A percentile compares a stretch with the other conserved stretches of the same genome.
These are phyloP conservation scores for Podila clonocystis DNA, from an alignment of 192 early-diverging fungal genomes.

Conservation along the genomic window DNA sequence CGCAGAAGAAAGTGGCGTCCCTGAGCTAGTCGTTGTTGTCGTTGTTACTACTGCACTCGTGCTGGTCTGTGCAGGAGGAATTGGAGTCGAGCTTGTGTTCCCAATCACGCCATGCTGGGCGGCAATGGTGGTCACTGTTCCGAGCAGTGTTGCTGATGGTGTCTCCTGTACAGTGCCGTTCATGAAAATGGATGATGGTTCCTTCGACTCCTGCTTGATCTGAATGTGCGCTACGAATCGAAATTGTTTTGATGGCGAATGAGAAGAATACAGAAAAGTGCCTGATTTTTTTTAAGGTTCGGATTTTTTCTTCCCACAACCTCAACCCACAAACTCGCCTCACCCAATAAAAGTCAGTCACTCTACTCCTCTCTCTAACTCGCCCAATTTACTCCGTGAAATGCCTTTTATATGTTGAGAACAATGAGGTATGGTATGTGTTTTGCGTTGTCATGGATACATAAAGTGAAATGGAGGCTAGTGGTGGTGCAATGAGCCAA, in stretches of 20 bases:
- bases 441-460: not conserved
- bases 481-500: conserved; percentile 36
- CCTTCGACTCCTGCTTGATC: too few species aligned
- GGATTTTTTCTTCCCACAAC: not conserved
- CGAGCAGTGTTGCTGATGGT: not conserved
- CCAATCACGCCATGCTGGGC: not conserved
- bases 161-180: not conserved
- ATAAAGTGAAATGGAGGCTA: not conserved
- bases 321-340: too few species aligned
- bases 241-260: not conserved
- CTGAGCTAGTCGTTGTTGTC: not conserved
- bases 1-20: not conserved
- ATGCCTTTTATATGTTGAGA: too few species aligned
- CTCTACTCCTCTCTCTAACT: too few species aligned
- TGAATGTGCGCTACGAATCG: too few species aligned
- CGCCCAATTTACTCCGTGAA: too few species aligned
- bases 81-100: not conserved
- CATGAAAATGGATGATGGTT: not conserved
- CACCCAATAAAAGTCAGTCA: too few species aligned
- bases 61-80: not conserved
- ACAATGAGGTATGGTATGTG: not conserved
- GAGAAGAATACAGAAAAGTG: not conserved
- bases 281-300: not conserved
- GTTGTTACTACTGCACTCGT: not conserved
- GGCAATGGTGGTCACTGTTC: not conserved